A percentile compares a stretch with the other conserved stretches of the same genome.
phyloP scores from a whole-genome alignment of 2,329 filamentous ascomycete genomes.

The Colletotrichum sojae region DNA sequence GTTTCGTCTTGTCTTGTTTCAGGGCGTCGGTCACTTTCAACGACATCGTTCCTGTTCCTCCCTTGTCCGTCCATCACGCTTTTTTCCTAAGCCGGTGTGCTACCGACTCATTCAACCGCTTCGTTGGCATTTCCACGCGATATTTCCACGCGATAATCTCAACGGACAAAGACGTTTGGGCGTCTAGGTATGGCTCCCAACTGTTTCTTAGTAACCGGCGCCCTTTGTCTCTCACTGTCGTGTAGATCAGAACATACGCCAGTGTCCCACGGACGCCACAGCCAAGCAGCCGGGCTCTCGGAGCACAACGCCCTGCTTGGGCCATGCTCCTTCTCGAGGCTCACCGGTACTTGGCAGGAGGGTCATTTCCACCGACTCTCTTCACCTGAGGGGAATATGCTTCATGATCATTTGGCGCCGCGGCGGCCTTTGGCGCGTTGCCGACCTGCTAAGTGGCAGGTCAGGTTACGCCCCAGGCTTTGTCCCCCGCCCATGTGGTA shows the following conservation, averaged over 20 bases:
- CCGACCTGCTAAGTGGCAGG: conserved; percentile 8
- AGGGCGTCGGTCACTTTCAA: neutral
- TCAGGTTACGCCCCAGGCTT: conserved; percentile 22
- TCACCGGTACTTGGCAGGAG: conserved; percentile 21
- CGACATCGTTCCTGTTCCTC: conserved; percentile 5
- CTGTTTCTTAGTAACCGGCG: neutral
- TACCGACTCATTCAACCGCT: neutral
- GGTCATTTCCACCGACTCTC: conserved; percentile 15
- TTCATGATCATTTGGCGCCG: conserved; percentile 4
- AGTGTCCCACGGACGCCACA: neutral
- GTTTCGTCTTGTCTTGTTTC: conserved; percentile 14
- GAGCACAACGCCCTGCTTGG: conserved; percentile 12
- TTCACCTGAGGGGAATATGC: conserved; percentile 19
- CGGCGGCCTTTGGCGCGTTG: conserved; percentile 22
- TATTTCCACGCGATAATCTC: neutral
- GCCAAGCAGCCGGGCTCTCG: neutral
- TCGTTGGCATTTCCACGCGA: neutral
- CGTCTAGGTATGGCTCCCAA: neutral
- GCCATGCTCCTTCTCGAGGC: neutral
- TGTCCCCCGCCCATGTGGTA: conserved; percentile 5
- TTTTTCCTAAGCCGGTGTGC: conserved; percentile 5
- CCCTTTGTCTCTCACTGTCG: neutral
- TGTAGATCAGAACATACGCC: neutral
- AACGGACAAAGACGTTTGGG: conserved; percentile 9
- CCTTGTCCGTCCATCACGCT: neutral